Evolutionary conservation across 2,329 filamentous ascomycete species (phyloP).

Genomic region (Fusarium vanettenii): DNA sequence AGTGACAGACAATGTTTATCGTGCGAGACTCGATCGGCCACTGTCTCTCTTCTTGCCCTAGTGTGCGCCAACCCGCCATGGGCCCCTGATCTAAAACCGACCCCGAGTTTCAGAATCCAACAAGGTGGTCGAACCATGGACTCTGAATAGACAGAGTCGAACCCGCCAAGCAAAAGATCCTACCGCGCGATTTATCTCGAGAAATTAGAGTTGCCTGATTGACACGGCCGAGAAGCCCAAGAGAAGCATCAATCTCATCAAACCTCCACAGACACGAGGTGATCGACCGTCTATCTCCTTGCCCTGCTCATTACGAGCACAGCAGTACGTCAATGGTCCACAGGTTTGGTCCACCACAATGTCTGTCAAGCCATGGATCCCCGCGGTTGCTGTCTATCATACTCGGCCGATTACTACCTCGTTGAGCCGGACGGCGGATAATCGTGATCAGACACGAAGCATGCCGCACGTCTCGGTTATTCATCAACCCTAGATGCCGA

Average conservation of each 20-base stretch:
- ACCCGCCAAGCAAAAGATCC: constrained; percentile 20
- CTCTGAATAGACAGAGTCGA: constrained; percentile 8
- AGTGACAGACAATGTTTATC: background rate
- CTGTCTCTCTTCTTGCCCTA: constrained; percentile 1
- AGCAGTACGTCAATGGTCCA: background rate
- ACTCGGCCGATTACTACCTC: constrained; percentile 6
- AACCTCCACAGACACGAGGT: constrained; percentile 24
- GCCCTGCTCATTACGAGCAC: background rate
- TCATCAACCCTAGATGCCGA: constrained; percentile 19
- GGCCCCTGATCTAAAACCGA: constrained; percentile 30
- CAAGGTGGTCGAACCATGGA: constrained; percentile 26
- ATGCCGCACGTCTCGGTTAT: background rate
- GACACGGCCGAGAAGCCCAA: background rate
- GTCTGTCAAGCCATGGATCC: background rate
- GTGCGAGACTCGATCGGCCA: background rate
- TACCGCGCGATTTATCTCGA: constrained; percentile 9
- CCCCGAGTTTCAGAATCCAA: constrained; percentile 40
- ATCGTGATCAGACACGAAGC: background rate
- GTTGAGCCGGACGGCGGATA: background rate
- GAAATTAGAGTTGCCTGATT: constrained; percentile 13
- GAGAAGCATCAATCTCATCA: background rate
- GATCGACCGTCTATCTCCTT: constrained; percentile 6
- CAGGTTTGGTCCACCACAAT: background rate
- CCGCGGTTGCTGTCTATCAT: background rate
- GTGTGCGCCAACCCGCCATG: constrained; percentile 14